Evolutionary conservation across 2,329 filamentous ascomycete species (phyloP).

Genomic region (Penicillium decumbens): DNA sequence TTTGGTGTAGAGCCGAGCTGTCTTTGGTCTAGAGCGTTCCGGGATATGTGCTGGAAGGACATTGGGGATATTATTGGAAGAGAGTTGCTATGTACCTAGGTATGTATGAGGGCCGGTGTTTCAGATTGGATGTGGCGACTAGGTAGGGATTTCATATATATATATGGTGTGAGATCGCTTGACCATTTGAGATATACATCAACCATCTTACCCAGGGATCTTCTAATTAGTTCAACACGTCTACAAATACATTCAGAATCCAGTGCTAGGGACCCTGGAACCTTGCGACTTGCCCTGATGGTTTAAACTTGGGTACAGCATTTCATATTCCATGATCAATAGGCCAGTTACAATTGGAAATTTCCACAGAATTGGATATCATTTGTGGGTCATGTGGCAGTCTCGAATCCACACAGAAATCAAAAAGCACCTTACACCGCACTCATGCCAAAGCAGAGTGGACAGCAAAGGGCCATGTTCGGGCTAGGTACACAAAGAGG

Average conservation of each 20-base stretch:
- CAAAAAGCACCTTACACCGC: constrained; percentile 7
- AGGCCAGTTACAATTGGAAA: background rate
- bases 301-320: no score
- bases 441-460: background rate
- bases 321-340: no score
- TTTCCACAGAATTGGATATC: constrained; percentile 14
- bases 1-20: background rate
- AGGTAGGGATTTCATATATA: background rate
- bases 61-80: background rate
- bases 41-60: background rate
- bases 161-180: background rate
- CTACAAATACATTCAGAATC: no score
- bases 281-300: no score
- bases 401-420: constrained; percentile 19
- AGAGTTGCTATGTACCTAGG: no score
- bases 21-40: background rate
- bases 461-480: constrained; percentile 7
- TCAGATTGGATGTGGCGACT: background rate
- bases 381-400: constrained; percentile 16
- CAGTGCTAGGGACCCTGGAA: no score
- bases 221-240: no score
- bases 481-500: constrained; percentile 21
- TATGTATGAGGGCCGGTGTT: background rate
- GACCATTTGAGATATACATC: background rate
- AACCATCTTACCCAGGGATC: background rate